Base-by-base conservation (phyloP, 164 flowering plant species). In the Brasenia schreberi region DNA sequence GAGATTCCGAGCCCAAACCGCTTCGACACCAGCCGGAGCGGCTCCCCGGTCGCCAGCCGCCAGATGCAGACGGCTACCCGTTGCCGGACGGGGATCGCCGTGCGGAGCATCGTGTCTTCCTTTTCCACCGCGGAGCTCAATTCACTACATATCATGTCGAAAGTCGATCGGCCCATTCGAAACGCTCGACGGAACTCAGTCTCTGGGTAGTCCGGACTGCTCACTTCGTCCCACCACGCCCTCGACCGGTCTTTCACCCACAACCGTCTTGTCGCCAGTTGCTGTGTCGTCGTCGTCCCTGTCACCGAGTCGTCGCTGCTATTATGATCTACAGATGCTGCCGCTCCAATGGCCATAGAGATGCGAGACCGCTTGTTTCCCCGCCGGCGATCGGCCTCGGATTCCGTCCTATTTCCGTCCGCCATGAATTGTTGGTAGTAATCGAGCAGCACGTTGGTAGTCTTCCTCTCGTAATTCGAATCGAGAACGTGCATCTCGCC, bases 51-150 rank as follows among this genome's bases (percentile, higher is more conserved):
- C 23, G 97, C 97, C 53, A 88, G 70, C 64, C 97, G 68, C 90
- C 90, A 90, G 4, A 90, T 74, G 66, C 96, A 90, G n/a, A 86
- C 96, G 0, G 94, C 96, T 0, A 90, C 93, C 19, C 96, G 79
- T 43, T 89, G 92, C 12, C 79, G 87, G 33, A 86, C 93, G 4
- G 96, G 96, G 60, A 89, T 87, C 7, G 96, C 94, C n/a, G 84
- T 82, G 0, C 96, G 87, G 1, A 90, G 88, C 86, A 75, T 81
- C 3, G 96, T 90, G 72, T 90, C 85, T 70, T 91, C 87, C 72
- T 88, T 91, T 9, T 77, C 85, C 6, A 91, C 87, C 5, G 67
- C 82, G 0, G 86, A 73, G 5, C 83, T 85, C 33, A 91, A 78
- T 75, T 91, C 90, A 9, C 80, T 79, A 64, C 97, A 91, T 1